Conservation (phyloP, 345 rosid genomes). For the Hibiscus trionum region DNA sequence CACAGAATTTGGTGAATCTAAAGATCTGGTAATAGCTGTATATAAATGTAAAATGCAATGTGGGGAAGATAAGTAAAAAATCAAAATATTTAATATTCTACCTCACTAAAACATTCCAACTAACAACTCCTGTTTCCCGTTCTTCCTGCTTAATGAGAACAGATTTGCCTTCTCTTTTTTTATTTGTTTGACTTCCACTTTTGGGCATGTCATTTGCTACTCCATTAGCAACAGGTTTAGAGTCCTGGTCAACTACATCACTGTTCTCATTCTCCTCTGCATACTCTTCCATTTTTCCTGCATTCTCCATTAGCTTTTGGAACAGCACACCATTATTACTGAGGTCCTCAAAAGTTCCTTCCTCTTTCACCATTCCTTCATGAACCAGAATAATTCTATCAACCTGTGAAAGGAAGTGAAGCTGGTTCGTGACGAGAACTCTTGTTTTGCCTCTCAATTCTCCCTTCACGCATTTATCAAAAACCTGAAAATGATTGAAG, state of each 20-base stretch:
- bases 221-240: slow-evolving; percentile 59
- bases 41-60: neutral
- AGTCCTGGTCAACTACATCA: slow-evolving; percentile 35
- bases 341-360: slow-evolving; percentile 89
- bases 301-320: slow-evolving; percentile 96
- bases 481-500: slow-evolving; percentile 48
- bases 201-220: slow-evolving; percentile 32
- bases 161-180: slow-evolving; percentile 66
- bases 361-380: slow-evolving; percentile 86
- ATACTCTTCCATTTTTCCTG: slow-evolving; percentile 96
- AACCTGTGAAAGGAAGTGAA: slow-evolving; percentile 95
- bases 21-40: neutral
- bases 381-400: slow-evolving; percentile 88
- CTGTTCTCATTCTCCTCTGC: slow-evolving; percentile 60
- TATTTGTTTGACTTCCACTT: slow-evolving; percentile 27
- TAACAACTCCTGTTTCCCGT: slow-evolving; percentile 91
- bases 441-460: slow-evolving; percentile 77
- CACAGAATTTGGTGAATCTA: neutral
- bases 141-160: slow-evolving; percentile 96
- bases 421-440: slow-evolving; percentile 98
- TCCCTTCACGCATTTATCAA: slow-evolving; percentile 85
- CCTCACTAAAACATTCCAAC: slow-evolving; percentile 71
- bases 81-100: slow-evolving; percentile 21
- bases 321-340: slow-evolving; percentile 61
- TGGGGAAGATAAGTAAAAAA: neutral